Percentiles rank a stretch among this genome's conserved stretches.
Conservation (phyloP, 2,329 filamentous ascomycete species). For the Ascochyta fabae region DNA sequence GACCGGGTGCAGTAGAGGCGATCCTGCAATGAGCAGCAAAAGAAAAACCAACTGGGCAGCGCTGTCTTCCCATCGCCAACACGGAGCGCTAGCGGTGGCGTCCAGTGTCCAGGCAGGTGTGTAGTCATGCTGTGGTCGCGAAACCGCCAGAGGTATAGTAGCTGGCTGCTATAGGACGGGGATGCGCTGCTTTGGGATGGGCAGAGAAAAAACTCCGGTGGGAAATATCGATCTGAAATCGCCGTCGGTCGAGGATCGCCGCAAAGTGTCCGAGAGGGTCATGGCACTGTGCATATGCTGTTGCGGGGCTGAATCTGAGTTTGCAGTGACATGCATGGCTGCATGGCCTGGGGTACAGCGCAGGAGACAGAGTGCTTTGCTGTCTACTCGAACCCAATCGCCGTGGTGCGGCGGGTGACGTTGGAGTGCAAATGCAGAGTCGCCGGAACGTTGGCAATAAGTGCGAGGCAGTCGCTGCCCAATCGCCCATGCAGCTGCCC, state of each 20-base stretch:
- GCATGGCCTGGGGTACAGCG: conserved; percentile 26
- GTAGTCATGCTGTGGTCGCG: conserved; percentile 30
- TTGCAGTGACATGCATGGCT: conserved; percentile 35
- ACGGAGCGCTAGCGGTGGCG: conserved; percentile 33
- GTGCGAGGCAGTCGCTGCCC: neutral
- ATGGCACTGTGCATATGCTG: conserved; percentile 25
- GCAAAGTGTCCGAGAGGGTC: conserved; percentile 42
- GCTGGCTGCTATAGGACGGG: conserved; percentile 30
- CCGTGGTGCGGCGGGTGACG: conserved; percentile 4
- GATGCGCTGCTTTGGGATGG: conserved; percentile 29
- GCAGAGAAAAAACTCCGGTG: conserved; percentile 46
- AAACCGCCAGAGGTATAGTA: conserved; percentile 34
- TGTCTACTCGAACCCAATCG: conserved; percentile 22
- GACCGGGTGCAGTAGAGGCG: conserved; percentile 34
- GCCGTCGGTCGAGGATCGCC: conserved; percentile 42
- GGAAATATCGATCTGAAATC: conserved; percentile 26
- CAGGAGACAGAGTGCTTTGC: conserved; percentile 6
- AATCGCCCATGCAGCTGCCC: conserved; percentile 6
- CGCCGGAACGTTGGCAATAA: conserved; percentile 1
- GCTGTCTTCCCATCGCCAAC: conserved; percentile 27
- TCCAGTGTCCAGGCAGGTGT: conserved; percentile 29
- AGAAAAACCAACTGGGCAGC: conserved; percentile 22
- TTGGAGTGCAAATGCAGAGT: conserved; percentile 4
- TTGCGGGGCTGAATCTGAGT: conserved; percentile 39
- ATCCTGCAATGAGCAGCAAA: conserved; percentile 24